Conservation (phyloP, 805 yeast species). For the Hanseniaspora valbyensis region DNA sequence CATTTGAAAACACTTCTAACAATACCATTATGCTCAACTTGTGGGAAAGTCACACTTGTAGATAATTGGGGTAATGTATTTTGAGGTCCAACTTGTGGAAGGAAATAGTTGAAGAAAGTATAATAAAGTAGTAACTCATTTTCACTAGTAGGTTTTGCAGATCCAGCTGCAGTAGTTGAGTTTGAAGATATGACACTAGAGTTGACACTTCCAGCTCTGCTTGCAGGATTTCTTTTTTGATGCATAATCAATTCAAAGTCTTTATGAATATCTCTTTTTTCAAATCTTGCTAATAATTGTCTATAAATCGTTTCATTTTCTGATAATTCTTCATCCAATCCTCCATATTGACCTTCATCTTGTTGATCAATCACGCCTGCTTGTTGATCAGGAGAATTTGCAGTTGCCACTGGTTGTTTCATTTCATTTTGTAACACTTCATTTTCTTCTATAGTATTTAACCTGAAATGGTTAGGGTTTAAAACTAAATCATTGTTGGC, state of each 20-base stretch:
- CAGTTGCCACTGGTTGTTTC: neutral
- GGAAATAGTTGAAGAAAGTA: conserved; percentile 19
- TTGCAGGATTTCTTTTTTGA: conserved; percentile 13
- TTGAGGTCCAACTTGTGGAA: conserved; percentile 22
- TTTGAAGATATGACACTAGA: conserved; percentile 9
- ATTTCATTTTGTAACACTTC: neutral
- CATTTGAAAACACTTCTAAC: conserved; percentile 20
- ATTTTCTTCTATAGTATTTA: neutral
- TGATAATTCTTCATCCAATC: conserved; percentile 12
- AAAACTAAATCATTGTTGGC: neutral
- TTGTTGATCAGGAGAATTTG: neutral
- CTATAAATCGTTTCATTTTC: conserved; percentile 9
- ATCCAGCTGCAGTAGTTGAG: neutral
- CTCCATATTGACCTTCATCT: conserved; percentile 1
- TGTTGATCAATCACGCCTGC: neutral
- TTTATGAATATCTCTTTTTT: conserved; percentile 14
- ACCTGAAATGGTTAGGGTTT: conserved; percentile 3
- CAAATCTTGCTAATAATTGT: conserved; percentile 9
- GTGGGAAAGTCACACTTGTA: conserved; percentile 20
- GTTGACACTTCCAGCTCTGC: conserved; percentile 15
- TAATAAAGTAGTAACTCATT: conserved; percentile 19
- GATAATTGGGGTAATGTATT: conserved; percentile 20
- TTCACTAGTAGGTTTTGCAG: conserved; percentile 14
- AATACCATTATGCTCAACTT: conserved; percentile 18
- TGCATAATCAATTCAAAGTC: conserved; percentile 16